phyloP scores from a whole-genome alignment of 2,329 filamentous ascomycete genomes.

The Alternaria rosae region DNA sequence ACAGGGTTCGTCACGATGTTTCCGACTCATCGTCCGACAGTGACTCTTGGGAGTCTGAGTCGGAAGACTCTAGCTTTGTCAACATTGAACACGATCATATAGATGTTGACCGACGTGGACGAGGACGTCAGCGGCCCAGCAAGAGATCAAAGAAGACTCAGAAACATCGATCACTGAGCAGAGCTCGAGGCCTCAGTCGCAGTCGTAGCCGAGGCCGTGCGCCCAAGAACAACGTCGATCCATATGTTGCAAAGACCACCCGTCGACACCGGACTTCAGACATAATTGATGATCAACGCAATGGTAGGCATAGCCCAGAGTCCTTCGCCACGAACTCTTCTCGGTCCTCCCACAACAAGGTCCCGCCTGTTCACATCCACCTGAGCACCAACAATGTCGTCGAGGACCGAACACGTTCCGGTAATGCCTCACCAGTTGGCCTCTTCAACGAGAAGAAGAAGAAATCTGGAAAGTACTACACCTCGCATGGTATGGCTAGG shows the following conservation, averaged over 20 bases:
- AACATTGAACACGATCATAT: slow-evolving; percentile 32
- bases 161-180: slow-evolving; percentile 19
- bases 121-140: slow-evolving; percentile 21
- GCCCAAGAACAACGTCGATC: slow-evolving; percentile 9
- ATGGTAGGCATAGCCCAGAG: slow-evolving; percentile 25
- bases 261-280: slow-evolving; percentile 21
- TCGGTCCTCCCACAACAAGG: slow-evolving; percentile 16
- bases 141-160: slow-evolving; percentile 17
- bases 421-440: slow-evolving; percentile 14
- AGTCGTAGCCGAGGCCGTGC: slow-evolving; percentile 16
- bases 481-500: slow-evolving; percentile 26
- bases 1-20: slow-evolving; percentile 13
- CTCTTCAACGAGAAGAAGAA: slow-evolving; percentile 16
- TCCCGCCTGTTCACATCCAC: slow-evolving; percentile 31
- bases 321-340: slow-evolving; percentile 27
- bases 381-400: slow-evolving; percentile 19
- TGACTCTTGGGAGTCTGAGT: slow-evolving; percentile 24
- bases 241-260: slow-evolving; percentile 14
- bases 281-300: slow-evolving; percentile 23
- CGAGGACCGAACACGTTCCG: slow-evolving; percentile 22
- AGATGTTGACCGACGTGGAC: slow-evolving; percentile 18
- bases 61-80: slow-evolving; percentile 19
- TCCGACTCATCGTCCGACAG: slow-evolving; percentile 24
- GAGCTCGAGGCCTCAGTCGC: slow-evolving; percentile 14
- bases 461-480: slow-evolving; percentile 14